Evolutionary conservation across 371 early-diverging fungal genomes (phyloP).

Genomic region (Mucor ambiguus): DNA sequence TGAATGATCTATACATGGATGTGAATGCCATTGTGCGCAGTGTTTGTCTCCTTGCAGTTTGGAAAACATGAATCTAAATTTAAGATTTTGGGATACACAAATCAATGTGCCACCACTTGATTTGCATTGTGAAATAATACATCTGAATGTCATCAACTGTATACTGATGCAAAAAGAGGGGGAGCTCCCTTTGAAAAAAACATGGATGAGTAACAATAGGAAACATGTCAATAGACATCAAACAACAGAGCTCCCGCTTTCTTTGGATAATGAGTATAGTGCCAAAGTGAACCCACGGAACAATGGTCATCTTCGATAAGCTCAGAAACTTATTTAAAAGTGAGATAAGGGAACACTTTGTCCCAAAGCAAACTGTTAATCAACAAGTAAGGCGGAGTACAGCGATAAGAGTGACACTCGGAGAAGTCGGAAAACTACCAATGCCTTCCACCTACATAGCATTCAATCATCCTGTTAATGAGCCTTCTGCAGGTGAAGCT

Average conservation of each 20-base stretch:
- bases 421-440: slow-evolving; percentile 14
- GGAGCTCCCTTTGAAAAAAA: neutral
- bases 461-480: neutral
- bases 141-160: slow-evolving; percentile 9
- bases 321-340: neutral
- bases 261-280: neutral
- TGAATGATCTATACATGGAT: neutral
- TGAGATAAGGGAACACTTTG: neutral
- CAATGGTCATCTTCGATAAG: neutral
- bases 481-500: neutral
- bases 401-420: slow-evolving; percentile 12
- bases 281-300: neutral
- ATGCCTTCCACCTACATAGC: neutral
- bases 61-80: neutral
- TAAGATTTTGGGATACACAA: slow-evolving; percentile 12
- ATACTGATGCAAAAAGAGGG: neutral
- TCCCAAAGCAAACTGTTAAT: neutral
- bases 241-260: no score
- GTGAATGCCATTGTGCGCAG: neutral
- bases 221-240: neutral
- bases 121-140: slow-evolving; percentile 13
- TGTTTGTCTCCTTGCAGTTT: neutral
- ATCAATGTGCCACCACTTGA: slow-evolving; percentile 20
- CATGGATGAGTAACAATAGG: neutral
- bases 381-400: neutral